Evolutionary conservation across 1,284 basidiomycete genomes (phyloP).

Genomic region (Ustilago crameri): DNA sequence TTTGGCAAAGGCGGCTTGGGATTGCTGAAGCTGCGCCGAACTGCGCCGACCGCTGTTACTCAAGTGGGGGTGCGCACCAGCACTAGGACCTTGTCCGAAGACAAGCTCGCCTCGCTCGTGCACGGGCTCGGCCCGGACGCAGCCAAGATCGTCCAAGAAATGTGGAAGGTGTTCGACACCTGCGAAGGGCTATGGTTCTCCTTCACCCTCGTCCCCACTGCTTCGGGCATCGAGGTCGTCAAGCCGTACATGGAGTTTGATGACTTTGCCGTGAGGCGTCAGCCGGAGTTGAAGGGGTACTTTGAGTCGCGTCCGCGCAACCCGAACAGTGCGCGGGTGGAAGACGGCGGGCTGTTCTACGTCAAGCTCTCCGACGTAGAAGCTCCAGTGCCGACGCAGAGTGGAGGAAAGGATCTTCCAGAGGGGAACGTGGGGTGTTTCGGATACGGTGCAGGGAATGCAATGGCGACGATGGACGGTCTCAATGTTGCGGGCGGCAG

Average conservation of each 20-base stretch:
- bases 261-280: slow-evolving; percentile 48
- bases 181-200: slow-evolving; percentile 56
- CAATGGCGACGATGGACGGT: slow-evolving; percentile 61
- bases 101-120: slow-evolving; percentile 8
- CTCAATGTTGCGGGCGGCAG: slow-evolving; percentile 45
- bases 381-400: slow-evolving; percentile 17
- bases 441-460: slow-evolving; percentile 59
- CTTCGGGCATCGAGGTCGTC: slow-evolving; percentile 1
- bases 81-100: background rate
- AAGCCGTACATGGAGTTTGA: slow-evolving; percentile 52
- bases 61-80: slow-evolving; percentile 16
- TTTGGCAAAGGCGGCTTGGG: slow-evolving; percentile 49
- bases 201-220: slow-evolving; percentile 22
- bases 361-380: slow-evolving; percentile 43
- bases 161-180: slow-evolving; percentile 45
- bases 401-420: slow-evolving; percentile 5
- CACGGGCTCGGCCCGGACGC: slow-evolving; percentile 25
- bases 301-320: slow-evolving; percentile 31
- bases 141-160: slow-evolving; percentile 5
- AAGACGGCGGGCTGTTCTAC: slow-evolving; percentile 56
- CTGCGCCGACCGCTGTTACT: background rate
- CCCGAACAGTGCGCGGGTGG: slow-evolving; percentile 38
- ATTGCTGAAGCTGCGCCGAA: slow-evolving; percentile 32
- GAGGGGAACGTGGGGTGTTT: slow-evolving; percentile 57
- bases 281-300: slow-evolving; percentile 36